Percentiles rank a stretch among this genome's conserved stretches.
Conservation (phyloP, 768 basidiomycete genomes). For the Rhizopogon vesiculosus region DNA sequence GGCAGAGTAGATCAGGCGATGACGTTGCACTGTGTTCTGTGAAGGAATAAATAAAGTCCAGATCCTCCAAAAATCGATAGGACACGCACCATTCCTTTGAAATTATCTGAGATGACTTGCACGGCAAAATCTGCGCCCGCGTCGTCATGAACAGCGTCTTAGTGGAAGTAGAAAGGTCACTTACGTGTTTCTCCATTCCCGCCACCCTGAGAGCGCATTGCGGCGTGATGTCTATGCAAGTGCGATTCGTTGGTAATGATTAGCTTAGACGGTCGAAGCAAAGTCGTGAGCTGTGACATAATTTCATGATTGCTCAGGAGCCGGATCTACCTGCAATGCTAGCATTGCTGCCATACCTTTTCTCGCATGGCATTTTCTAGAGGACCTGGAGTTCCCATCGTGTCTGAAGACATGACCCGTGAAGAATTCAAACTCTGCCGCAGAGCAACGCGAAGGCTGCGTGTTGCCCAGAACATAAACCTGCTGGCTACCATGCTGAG, state of each 20-base stretch:
- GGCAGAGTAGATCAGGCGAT: conserved; percentile 72
- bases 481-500: conserved; percentile 3
- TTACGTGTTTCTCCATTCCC: conserved; percentile 79
- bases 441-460: conserved; percentile 15
- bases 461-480: conserved; percentile 22
- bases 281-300: conserved; percentile 48
- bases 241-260: conserved; percentile 77
- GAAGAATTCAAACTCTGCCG: conserved; percentile 10
- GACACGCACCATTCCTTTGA: conserved; percentile 63
- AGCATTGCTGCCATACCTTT: conserved; percentile 38
- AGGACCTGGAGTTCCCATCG: conserved; percentile 35
- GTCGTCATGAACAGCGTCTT: conserved; percentile 13
- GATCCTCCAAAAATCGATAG: conserved; percentile 6
- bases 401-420: conserved; percentile 22
- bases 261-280: conserved; percentile 60
- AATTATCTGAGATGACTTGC: conserved; percentile 65
- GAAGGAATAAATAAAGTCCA: conserved; percentile 8
- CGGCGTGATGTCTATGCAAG: conserved; percentile 79
- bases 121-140: conserved; percentile 65
- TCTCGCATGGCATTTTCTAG: conserved; percentile 57
- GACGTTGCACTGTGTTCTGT: conserved; percentile 74
- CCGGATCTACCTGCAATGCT: conserved; percentile 18
- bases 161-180: conserved; percentile 27
- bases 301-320: conserved; percentile 10
- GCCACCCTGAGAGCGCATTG: conserved; percentile 70